A percentile compares a stretch with the other conserved stretches of the same genome.
phyloP scores from a whole-genome alignment of 73 alveolate genomes.

The Paraurostyla sp. region DNA sequence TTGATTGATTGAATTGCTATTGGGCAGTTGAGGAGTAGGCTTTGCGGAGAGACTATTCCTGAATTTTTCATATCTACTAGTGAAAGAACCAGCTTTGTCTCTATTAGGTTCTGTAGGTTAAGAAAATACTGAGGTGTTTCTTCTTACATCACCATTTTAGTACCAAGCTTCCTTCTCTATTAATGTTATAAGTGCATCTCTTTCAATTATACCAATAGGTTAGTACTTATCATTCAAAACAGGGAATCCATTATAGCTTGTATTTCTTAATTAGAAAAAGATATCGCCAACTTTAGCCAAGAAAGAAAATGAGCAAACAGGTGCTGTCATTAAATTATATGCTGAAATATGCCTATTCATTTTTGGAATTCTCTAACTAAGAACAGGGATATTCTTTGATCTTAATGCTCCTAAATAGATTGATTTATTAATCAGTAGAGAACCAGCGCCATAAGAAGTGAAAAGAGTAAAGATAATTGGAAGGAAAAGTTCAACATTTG shows the following conservation, averaged over 20 bases:
- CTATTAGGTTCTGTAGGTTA: neutral
- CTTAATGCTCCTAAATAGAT: conserved; percentile 61
- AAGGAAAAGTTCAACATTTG: conserved; percentile 70
- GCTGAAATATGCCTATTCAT: conserved; percentile 41
- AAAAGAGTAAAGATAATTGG: conserved; percentile 78
- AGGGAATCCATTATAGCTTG: conserved; percentile 62
- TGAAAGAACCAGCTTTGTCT: neutral
- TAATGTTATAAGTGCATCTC: conserved; percentile 37
- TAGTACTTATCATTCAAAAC: conserved; percentile 11
- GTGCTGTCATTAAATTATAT: conserved; percentile 49
- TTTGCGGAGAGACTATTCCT: neutral
- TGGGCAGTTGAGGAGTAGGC: neutral
- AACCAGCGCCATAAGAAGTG: conserved; percentile 70
- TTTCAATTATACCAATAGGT: conserved; percentile 56
- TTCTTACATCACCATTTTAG: neutral
- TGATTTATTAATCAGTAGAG: conserved; percentile 47
- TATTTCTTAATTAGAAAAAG: neutral
- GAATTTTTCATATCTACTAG: neutral
- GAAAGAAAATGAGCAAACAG: neutral
- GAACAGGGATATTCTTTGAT: conserved; percentile 57
- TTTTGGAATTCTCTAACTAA: conserved; percentile 10
- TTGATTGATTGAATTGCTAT: neutral
- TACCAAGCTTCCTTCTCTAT: conserved; percentile 54
- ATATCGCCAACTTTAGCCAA: conserved; percentile 41
- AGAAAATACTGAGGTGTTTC: neutral